These are phyloP conservation scores for Coleophoma crateriformis DNA, from an alignment of 2,329 filamentous ascomycete genomes.

Conservation along the genomic window DNA sequence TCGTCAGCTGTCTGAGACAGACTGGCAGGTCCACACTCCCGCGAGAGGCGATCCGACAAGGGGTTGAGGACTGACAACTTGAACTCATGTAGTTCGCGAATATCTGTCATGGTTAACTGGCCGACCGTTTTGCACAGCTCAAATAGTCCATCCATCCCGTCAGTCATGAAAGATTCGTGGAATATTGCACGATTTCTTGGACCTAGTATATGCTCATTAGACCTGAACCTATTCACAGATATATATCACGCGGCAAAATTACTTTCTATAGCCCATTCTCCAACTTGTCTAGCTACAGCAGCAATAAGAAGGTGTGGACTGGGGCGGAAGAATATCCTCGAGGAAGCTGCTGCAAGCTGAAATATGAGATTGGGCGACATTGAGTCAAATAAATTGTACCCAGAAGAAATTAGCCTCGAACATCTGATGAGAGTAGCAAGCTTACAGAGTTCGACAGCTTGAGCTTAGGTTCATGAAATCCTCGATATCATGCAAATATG, in stretches of 20 bases:
- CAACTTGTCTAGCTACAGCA: slow-evolving; percentile 25
- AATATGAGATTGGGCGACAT: slow-evolving; percentile 24
- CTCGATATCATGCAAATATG: slow-evolving; percentile 21
- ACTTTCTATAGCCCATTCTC: slow-evolving; percentile 26
- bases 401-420: background rate
- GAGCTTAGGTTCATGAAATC: slow-evolving; percentile 20
- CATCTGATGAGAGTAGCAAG: background rate
- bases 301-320: slow-evolving; percentile 29
- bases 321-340: slow-evolving; percentile 29
- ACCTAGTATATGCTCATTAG: slow-evolving; percentile 1
- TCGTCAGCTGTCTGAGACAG: background rate
- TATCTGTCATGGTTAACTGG: slow-evolving; percentile 25
- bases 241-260: background rate
- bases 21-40: background rate
- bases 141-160: slow-evolving; percentile 26
- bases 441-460: slow-evolving; percentile 21
- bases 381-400: slow-evolving; percentile 7
- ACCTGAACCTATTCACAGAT: no score
- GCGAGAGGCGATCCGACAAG: background rate
- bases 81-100: slow-evolving; percentile 15
- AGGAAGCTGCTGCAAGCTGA: slow-evolving; percentile 25
- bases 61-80: background rate
- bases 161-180: slow-evolving; percentile 10
- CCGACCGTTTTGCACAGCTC: slow-evolving; percentile 22
- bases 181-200: slow-evolving; percentile 17